A percentile compares a stretch with the other conserved stretches of the same genome.
Conservation (phyloP, 208 protist genomes). For the Trypanosoma caninum region DNA sequence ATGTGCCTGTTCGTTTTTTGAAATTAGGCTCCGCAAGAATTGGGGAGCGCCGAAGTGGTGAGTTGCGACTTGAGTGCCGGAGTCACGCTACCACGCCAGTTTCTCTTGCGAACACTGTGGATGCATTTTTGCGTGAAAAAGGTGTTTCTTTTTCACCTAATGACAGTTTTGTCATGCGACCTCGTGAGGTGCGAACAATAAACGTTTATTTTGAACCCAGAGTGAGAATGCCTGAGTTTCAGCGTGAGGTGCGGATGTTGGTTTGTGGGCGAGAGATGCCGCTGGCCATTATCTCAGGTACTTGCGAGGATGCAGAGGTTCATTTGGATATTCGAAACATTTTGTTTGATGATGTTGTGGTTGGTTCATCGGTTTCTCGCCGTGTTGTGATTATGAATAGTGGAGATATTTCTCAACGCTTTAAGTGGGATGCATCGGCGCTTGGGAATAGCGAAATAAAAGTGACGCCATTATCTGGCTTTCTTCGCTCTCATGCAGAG, state of each 20-base stretch:
- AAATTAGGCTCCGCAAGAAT: slow-evolving; percentile 84
- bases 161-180: slow-evolving; percentile 67
- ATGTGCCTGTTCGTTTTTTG: slow-evolving; percentile 78
- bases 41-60: slow-evolving; percentile 61
- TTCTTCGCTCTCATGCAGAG: slow-evolving; percentile 88
- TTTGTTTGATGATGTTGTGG: slow-evolving; percentile 91
- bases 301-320: slow-evolving; percentile 93
- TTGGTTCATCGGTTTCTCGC: slow-evolving; percentile 62
- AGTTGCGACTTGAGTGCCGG: slow-evolving; percentile 84
- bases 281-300: slow-evolving; percentile 85
- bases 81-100: slow-evolving; percentile 79
- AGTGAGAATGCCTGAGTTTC: slow-evolving; percentile 87
- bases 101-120: slow-evolving; percentile 63
- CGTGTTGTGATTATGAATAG: slow-evolving; percentile 93
- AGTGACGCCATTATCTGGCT: slow-evolving; percentile 77
- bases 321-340: slow-evolving; percentile 90
- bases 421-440: slow-evolving; percentile 66
- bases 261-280: slow-evolving; percentile 80
- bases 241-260: slow-evolving; percentile 85
- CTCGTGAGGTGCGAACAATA: slow-evolving; percentile 67
- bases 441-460: slow-evolving; percentile 59
- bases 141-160: slow-evolving; percentile 54
- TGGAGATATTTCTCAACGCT: slow-evolving; percentile 93
- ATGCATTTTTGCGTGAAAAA: slow-evolving; percentile 57
- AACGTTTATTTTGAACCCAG: slow-evolving; percentile 76